A percentile compares a stretch with the other conserved stretches of the same genome.
Evolutionary conservation across 805 yeast species (phyloP).

Genomic region (Kluyveromyces aestuarii): DNA sequence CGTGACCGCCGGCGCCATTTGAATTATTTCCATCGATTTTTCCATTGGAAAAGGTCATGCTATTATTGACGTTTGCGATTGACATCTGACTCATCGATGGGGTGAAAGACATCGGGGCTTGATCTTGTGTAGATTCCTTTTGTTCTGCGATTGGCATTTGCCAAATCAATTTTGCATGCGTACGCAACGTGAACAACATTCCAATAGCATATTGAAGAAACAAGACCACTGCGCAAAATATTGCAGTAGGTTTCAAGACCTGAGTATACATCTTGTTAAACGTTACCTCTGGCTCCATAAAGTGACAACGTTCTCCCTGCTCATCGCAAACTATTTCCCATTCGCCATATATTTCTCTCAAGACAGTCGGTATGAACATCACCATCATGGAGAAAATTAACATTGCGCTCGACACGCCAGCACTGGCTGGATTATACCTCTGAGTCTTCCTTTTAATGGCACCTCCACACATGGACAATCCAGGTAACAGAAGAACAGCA

Average conservation of each 20-base stretch:
- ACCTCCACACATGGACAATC: slow-evolving; percentile 96
- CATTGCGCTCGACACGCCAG: slow-evolving; percentile 97
- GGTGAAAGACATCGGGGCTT: neutral
- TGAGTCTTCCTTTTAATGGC: slow-evolving; percentile 89
- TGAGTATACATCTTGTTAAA: slow-evolving; percentile 56
- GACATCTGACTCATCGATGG: slow-evolving; percentile 1
- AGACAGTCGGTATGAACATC: slow-evolving; percentile 85
- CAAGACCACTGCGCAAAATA: slow-evolving; percentile 69
- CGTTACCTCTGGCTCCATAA: slow-evolving; percentile 65
- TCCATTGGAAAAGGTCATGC: neutral
- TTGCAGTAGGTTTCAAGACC: slow-evolving; percentile 74
- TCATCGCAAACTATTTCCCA: slow-evolving; percentile 63
- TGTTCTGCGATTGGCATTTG: slow-evolving; percentile 44
- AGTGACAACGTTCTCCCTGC: slow-evolving; percentile 45
- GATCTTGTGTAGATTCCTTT: slow-evolving; percentile 5
- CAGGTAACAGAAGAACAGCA: slow-evolving; percentile 86
- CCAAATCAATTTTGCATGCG: slow-evolving; percentile 97
- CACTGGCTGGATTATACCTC: slow-evolving; percentile 89
- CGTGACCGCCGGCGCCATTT: slow-evolving; percentile 63
- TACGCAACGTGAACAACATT: slow-evolving; percentile 82
- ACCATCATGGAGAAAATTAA: slow-evolving; percentile 81
- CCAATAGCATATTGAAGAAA: slow-evolving; percentile 85
- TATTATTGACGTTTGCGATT: neutral
- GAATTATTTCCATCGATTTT: slow-evolving; percentile 9
- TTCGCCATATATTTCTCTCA: slow-evolving; percentile 84